Evolutionary conservation across 768 basidiomycete species (phyloP).

Genomic region (Polyporus arcularius): DNA sequence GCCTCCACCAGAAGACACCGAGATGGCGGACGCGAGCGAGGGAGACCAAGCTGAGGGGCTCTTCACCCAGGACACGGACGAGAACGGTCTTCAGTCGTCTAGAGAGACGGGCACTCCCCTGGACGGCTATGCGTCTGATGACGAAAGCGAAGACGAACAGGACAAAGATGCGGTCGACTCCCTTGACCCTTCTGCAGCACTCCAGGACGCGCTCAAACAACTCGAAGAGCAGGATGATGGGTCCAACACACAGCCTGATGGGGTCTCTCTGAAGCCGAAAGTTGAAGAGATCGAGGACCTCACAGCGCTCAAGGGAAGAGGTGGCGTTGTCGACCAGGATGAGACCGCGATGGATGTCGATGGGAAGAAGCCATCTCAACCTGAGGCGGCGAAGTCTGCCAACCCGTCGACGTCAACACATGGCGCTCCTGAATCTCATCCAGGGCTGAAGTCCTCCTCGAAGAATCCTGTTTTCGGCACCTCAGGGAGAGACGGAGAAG

Average conservation of each 20-base stretch:
- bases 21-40: conserved; percentile 33
- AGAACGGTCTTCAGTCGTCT: conserved; percentile 23
- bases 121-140: conserved; percentile 59
- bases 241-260: conserved; percentile 29
- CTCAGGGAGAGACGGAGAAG: neutral
- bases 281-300: conserved; percentile 60
- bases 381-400: neutral
- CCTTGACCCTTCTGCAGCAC: conserved; percentile 51
- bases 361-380: neutral
- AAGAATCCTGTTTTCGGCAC: conserved; percentile 47
- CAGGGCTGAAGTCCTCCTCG: conserved; percentile 57
- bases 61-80: conserved; percentile 21
- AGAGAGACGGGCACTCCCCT: conserved; percentile 27
- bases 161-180: conserved; percentile 59
- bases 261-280: conserved; percentile 38
- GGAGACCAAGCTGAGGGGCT: conserved; percentile 35
- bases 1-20: conserved; percentile 35
- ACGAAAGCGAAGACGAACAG: conserved; percentile 60
- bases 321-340: conserved; percentile 13
- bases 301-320: conserved; percentile 36
- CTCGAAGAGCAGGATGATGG: conserved; percentile 38
- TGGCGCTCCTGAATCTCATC: conserved; percentile 25
- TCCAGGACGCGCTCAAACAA: conserved; percentile 62
- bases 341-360: conserved; percentile 34
- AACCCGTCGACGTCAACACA: neutral